Base-by-base conservation (phyloP, 208 protist genomes). In the Novymonas esmeraldas region DNA sequence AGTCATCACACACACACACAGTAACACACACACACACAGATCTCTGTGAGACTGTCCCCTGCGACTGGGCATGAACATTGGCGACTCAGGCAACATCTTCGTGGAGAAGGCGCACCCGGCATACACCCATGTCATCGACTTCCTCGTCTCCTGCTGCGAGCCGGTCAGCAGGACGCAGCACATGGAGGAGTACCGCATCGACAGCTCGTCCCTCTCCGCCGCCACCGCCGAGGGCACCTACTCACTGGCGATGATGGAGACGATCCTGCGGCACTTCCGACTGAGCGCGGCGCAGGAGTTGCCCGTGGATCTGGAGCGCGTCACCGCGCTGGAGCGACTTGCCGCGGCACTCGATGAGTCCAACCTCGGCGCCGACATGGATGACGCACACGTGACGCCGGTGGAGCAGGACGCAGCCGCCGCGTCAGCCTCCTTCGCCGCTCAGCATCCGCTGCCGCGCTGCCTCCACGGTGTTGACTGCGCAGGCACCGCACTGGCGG, bases 61-160 rank as follows among this genome's bases (percentile, higher is more conserved):
- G n/a, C n/a, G n/a, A n/a, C n/a, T n/a, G n/a, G 16, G 29, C 9
- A 93, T 93, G 90, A 84, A 87, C 76, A 71, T 94, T 2, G 82
- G 84, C 1, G 69, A 73, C 6, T 76, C 76, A 3, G 91, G 91
- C 45, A 84, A 78, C 55, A 76, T 96, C 29, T 94, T 79, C 51
- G 69, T 96, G 48, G 75, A 93, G 60, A 86, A 61, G 51, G 66
- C 66, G n/a, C 86, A 94, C 71, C 82, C 88, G 1, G 86, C 83
- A 10, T 94, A 94, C 67, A 68, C 76, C 24, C 77, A 85, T 45
- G 69, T 96, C 18, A 68, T 64, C 20, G 87, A 96, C 73, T 96
- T 96, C 60, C 85, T 96, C 33, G 79, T 92, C 31, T 91, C 87
- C 4, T 94, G 88, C 78, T 94, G 85, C 73, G 87, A 96, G 75